phyloP scores from a whole-genome alignment of 305 asterid species.

The Withania somnifera region DNA sequence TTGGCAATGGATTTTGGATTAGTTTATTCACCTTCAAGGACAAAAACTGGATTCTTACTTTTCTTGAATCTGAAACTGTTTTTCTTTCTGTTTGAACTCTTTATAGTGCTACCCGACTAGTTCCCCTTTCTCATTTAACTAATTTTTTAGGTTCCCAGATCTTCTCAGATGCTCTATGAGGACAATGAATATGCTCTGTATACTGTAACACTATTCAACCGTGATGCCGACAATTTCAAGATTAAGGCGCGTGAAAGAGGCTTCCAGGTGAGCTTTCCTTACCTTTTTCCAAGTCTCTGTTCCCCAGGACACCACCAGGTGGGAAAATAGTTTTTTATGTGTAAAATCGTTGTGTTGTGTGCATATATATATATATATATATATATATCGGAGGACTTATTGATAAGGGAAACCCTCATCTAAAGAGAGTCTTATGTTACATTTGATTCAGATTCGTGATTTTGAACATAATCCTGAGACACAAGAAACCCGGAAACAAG shows the following conservation, averaged over 20 bases:
- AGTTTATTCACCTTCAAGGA: neutral
- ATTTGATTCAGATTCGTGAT: slow-evolving; percentile 61
- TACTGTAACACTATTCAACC: slow-evolving; percentile 75
- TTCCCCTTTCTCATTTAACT: slow-evolving; percentile 21
- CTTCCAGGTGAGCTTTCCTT: slow-evolving; percentile 59
- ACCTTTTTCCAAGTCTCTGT: neutral
- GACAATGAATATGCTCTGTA: slow-evolving; percentile 90
- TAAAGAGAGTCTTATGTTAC: slow-evolving; percentile 9
- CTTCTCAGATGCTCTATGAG: slow-evolving; percentile 87
- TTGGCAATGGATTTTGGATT: neutral
- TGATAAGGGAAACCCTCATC: slow-evolving; percentile 9
- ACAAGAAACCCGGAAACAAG: slow-evolving; percentile 82
- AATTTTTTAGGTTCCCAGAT: slow-evolving; percentile 85
- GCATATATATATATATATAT: no score
- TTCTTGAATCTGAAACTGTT: neutral
- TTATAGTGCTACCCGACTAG: slow-evolving; percentile 5
- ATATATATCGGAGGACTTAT: neutral
- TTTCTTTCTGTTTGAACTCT: neutral
- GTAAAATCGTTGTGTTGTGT: neutral
- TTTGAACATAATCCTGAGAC: slow-evolving; percentile 79
- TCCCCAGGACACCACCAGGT: neutral
- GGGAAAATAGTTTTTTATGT: neutral
- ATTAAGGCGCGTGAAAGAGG: slow-evolving; percentile 80
- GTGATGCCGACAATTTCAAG: slow-evolving; percentile 96
- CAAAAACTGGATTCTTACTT: neutral